These are phyloP conservation scores for Neurospora sp. DNA, from an alignment of 495 filamentous ascomycete genomes.

Conservation along the genomic window DNA sequence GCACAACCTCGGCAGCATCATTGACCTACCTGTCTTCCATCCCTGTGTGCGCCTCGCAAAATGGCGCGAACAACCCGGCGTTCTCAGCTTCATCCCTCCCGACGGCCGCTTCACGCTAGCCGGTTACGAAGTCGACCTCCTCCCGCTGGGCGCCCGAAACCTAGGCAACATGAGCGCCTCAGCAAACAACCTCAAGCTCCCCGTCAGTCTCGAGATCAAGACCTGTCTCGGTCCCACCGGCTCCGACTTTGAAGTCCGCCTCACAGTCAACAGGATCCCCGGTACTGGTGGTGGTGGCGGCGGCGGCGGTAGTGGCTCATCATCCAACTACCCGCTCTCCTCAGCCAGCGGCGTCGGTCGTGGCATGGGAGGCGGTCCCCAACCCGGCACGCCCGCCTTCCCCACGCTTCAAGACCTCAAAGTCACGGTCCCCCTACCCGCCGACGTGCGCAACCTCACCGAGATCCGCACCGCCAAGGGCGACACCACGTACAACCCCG, in stretches of 20 bases:
- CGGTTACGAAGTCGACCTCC: constrained; percentile 87
- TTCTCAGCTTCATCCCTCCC: constrained; percentile 88
- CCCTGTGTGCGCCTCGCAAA: constrained; percentile 79
- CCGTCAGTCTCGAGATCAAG: constrained; percentile 70
- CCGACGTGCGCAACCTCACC: constrained; percentile 72
- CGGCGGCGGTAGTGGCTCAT: constrained; percentile 21
- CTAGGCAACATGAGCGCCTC: constrained; percentile 25
- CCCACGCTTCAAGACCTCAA: constrained; percentile 71
- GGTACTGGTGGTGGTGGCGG: constrained; percentile 32
- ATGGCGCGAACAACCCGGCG: constrained; percentile 81
- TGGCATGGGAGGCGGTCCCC: constrained; percentile 23
- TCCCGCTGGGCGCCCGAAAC: constrained; percentile 47
- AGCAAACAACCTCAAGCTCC: constrained; percentile 59
- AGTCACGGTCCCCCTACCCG: constrained; percentile 73
- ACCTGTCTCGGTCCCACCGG: constrained; percentile 63
- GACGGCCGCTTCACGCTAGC: constrained; percentile 93
- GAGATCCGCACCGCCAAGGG: constrained; percentile 77
- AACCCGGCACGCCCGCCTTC: constrained; percentile 36
- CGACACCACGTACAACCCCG: constrained; percentile 68
- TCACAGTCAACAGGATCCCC: constrained; percentile 58
- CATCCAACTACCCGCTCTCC: not conserved
- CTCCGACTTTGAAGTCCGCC: constrained; percentile 80
- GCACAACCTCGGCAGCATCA: constrained; percentile 58
- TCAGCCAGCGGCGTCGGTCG: constrained; percentile 1
- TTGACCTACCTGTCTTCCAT: constrained; percentile 92